Evolutionary conservation across 2,329 filamentous ascomycete species (phyloP).

Genomic region (Colletotrichum chlorophyti): DNA sequence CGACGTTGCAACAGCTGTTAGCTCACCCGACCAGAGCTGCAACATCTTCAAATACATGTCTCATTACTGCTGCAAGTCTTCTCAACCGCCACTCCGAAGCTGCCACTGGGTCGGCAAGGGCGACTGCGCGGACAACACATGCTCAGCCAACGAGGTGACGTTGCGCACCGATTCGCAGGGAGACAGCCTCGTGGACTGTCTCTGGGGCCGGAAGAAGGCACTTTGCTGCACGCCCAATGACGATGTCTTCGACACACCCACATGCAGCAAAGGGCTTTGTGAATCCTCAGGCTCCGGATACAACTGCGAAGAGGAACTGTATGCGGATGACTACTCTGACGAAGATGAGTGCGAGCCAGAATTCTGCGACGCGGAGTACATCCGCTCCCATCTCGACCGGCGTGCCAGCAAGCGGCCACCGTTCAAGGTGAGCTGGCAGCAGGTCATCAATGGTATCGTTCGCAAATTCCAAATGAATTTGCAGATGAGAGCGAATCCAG

Average conservation of each 20-base stretch:
- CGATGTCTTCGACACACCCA: not conserved
- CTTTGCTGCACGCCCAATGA: not conserved
- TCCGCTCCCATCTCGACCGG: not conserved
- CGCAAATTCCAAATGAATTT: not conserved
- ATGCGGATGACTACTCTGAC: not conserved
- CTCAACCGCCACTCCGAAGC: not conserved
- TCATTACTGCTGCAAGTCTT: not conserved
- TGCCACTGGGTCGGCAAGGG: slow-evolving; percentile 27
- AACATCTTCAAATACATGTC: not conserved
- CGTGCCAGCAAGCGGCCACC: not conserved
- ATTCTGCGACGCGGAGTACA: not conserved
- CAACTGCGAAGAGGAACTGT: not conserved
- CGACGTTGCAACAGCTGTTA: not conserved
- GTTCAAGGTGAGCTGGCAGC: not conserved
- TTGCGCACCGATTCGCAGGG: not conserved
- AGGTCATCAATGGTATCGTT: not conserved
- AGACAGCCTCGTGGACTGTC: not conserved
- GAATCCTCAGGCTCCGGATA: not conserved
- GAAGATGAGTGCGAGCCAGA: not conserved
- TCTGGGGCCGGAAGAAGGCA: not conserved
- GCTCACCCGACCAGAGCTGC: not conserved
- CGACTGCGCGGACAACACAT: slow-evolving; percentile 27
- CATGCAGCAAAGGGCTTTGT: not conserved
- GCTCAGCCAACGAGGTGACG: slow-evolving; percentile 18
- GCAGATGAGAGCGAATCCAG: not conserved